Percentiles rank a stretch among this genome's conserved stretches.
These are phyloP conservation scores for Aureobasidium sp. DNA, from an alignment of 2,329 filamentous ascomycete species.

Conservation along the genomic window DNA sequence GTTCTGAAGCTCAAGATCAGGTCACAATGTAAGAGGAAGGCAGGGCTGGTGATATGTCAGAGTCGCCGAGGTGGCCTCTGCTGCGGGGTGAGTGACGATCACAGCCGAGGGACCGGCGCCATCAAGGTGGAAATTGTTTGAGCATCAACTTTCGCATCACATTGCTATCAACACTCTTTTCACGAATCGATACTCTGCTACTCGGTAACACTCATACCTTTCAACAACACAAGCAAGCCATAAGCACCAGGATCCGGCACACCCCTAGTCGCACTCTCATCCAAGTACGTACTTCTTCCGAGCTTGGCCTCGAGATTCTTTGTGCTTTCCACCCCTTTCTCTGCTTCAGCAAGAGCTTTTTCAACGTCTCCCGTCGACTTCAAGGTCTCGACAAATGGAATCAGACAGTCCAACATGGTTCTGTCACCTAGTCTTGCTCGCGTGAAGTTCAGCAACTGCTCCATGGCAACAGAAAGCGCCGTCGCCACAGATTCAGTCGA, in stretches of 20 bases:
- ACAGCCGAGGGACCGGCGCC: constrained; percentile 1
- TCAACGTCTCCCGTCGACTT: constrained; percentile 18
- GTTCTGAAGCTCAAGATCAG: not conserved
- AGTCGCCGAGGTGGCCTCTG: not conserved
- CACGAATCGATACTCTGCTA: not conserved
- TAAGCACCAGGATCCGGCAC: constrained; percentile 31
- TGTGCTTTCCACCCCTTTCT: constrained; percentile 27
- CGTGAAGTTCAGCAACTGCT: constrained; percentile 28
- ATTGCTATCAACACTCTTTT: not conserved
- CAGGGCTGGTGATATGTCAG: not conserved
- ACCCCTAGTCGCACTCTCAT: constrained; percentile 28
- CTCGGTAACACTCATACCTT: constrained; percentile 22
- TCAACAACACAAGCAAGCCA: constrained; percentile 29
- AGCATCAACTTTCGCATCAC: not conserved
- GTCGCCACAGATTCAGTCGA: constrained; percentile 18
- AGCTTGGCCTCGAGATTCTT: constrained; percentile 29
- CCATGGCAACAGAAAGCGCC: constrained; percentile 23
- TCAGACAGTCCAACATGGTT: constrained; percentile 31
- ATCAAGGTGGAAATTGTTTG: constrained; percentile 2
- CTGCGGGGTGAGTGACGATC: constrained; percentile 6
- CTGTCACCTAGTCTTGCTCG: constrained; percentile 27
- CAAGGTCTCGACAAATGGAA: constrained; percentile 27
- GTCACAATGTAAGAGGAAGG: not conserved
- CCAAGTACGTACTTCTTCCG: constrained; percentile 29
- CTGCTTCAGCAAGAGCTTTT: constrained; percentile 22